Base-by-base conservation (phyloP, 23 red algal species). In the Gracilaria domingensis region DNA sequence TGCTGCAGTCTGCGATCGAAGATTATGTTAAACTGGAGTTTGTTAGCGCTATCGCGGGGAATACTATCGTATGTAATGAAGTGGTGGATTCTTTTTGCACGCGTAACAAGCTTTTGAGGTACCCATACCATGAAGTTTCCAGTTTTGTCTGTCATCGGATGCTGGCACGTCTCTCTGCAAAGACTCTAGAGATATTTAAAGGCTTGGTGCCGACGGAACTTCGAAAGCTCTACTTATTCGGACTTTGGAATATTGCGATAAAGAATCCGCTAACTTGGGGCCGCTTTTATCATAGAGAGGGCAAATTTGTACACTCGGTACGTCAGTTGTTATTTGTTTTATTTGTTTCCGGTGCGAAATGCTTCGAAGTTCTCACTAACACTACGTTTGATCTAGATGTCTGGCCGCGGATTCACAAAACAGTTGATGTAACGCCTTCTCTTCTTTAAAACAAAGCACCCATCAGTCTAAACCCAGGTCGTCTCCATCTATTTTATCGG, bases 401-500 rank as follows among this genome's bases (percentile, higher is more conserved):
- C 5, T 45, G 42, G 42, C 42, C 42, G 42, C 5, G 42, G 42
- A 11, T 45, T 4, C 5, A 45, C 42, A 45, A 45, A 11, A 11
- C 4, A 45, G 42, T 45, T 7, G 42, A 11, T n/a, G n/a, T 40
- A 51, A 38, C 65, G 66, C 73, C n/a, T 57, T 59, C 56, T 23
- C 44, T 45, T 60, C 79, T 32, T 77, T 42, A 21, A 17, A 45
- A 0, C 40, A 45, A 51, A 45, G 49, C 23, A 54, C 8, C 23
- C 39, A 79, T 12, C 18, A 47, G 24, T 36, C 29, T 17, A 60
- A 32, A 20, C 34, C 34, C 9, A 28, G 14, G 14, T 74, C 71
- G 2, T 61, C 87, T 5, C 35, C 54, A 48, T 80, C 87, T 30
- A 69, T 90, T 42, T 40, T 92, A 29, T 92, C 79, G 89, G 89